Evolutionary conservation across 495 filamentous ascomycete species (phyloP), one percentile per base, ranked within the genome.

Genomic region (Penicillium egyptiacum): DNA sequence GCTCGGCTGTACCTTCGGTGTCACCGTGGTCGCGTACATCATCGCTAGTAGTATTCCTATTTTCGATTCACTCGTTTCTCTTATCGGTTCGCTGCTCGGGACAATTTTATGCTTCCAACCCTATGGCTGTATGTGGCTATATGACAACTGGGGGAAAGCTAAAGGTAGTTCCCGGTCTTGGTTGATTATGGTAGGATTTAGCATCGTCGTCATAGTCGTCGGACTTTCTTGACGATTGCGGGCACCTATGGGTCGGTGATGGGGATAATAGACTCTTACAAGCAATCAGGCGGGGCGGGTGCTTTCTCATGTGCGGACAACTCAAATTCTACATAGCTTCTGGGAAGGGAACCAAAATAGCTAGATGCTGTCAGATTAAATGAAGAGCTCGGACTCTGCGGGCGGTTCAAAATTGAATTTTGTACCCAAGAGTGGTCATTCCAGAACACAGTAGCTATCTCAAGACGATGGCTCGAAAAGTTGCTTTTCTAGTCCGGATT

Each of bases 41-140:
- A 82, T 89, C 62, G 85, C 86, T 28, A 81, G 84, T 60, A 79
- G 82, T 19, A 85, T 90, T 43, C 86, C 86, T 8, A 80, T 84
- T 69, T 89, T 88, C 69, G 79, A 79, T 57, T 75, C 76, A 35
- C 68, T 89, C 39, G 68, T 88, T n/a, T 76, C 77, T 20, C 75
- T 83, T 61, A 75, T 81, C 52, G 83, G 83, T 14, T 75, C 83
- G 1, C 68, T 87, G 31, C 84, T 88, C 56, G 68, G 63, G n/a
- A 72, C 66, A 6, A 50, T 69, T 17, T 64, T 68, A 57, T 71
- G 50, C 19, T 70, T 70, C 64, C 72, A 71, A 55, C 70, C 70
- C 1, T 70, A 70, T 61, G 72, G 61, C 3, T 62, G 66, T 30
- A 69, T 75, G 66, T 75, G 72, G 72, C 56, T 75, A 20, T 69